Evolutionary conservation across 1,139 yeast species (phyloP).

Genomic region (Candida freyschussii): DNA sequence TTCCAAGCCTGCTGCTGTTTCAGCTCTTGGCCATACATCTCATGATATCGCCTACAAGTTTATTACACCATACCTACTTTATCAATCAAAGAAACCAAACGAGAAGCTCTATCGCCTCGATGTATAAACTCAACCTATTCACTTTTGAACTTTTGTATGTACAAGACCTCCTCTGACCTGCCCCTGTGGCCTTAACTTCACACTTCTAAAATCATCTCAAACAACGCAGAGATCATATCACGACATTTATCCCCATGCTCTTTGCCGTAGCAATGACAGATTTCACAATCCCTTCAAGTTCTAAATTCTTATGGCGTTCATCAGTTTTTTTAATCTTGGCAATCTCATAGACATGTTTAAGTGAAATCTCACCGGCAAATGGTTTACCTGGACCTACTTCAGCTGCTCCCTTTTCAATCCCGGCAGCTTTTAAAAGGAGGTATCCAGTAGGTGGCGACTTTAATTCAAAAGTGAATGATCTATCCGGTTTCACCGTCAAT

Average conservation of each 20-base stretch:
- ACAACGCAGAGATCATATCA: constrained; percentile 37
- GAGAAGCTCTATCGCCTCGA: too few species aligned
- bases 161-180: too few species aligned
- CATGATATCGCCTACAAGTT: too few species aligned
- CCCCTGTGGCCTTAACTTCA: too few species aligned
- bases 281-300: constrained; percentile 73
- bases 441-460: constrained; percentile 93
- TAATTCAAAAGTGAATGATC: constrained; percentile 80
- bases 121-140: too few species aligned
- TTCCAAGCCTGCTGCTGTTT: too few species aligned
- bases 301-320: constrained; percentile 66
- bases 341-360: constrained; percentile 90
- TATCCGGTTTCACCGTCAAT: constrained; percentile 84
- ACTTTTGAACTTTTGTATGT: too few species aligned
- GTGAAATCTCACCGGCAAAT: constrained; percentile 65
- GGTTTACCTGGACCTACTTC: constrained; percentile 47
- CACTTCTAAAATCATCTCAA: too few species aligned
- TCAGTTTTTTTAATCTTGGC: constrained; percentile 92
- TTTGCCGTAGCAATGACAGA: constrained; percentile 82
- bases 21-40: too few species aligned
- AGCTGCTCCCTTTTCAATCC: constrained; percentile 73
- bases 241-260: constrained; percentile 81
- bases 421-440: constrained; percentile 79
- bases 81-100: too few species aligned
- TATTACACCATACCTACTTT: too few species aligned